phyloP scores from a whole-genome alignment of 1,139 yeast species.

The Suhomyces wounanorum region DNA sequence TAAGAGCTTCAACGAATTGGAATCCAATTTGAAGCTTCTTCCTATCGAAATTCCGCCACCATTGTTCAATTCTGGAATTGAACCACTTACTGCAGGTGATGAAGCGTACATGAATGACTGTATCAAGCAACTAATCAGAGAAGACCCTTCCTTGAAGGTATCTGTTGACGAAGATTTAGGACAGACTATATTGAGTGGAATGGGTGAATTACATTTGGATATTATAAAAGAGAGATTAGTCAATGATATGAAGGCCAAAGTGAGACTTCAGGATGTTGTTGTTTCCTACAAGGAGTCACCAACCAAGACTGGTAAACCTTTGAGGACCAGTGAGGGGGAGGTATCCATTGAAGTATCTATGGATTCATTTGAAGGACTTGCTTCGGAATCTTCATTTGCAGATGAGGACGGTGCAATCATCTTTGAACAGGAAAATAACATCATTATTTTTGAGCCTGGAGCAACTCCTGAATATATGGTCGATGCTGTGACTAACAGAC shows the following conservation, averaged over 20 bases:
- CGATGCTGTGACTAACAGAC: constrained; percentile 33
- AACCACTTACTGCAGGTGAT: constrained; percentile 84
- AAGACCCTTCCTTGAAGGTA: constrained; percentile 77
- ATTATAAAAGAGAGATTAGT: constrained; percentile 78
- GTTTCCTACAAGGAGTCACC: constrained; percentile 88
- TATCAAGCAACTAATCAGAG: constrained; percentile 63
- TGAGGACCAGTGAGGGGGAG: constrained; percentile 7
- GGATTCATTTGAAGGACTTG: constrained; percentile 54
- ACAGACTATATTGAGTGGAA: constrained; percentile 84
- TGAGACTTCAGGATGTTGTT: constrained; percentile 76
- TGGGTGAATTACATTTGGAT: constrained; percentile 95
- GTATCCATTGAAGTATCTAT: constrained; percentile 43
- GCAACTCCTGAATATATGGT: constrained; percentile 32
- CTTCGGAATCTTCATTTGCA: constrained; percentile 34
- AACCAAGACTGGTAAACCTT: constrained; percentile 18
- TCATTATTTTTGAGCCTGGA: constrained; percentile 32
- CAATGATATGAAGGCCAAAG: constrained; percentile 79
- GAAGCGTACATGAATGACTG: constrained; percentile 68
- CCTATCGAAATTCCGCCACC: constrained; percentile 92
- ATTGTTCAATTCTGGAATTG: constrained; percentile 82
- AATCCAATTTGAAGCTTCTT: constrained; percentile 55
- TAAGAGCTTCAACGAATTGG: constrained; percentile 53
- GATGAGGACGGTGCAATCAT: constrained; percentile 44
- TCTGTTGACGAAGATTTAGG: constrained; percentile 82
- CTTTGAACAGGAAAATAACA: constrained; percentile 40